phyloP scores from a whole-genome alignment of 306 rosid genomes.

The Cyclanthera cordifolia region DNA sequence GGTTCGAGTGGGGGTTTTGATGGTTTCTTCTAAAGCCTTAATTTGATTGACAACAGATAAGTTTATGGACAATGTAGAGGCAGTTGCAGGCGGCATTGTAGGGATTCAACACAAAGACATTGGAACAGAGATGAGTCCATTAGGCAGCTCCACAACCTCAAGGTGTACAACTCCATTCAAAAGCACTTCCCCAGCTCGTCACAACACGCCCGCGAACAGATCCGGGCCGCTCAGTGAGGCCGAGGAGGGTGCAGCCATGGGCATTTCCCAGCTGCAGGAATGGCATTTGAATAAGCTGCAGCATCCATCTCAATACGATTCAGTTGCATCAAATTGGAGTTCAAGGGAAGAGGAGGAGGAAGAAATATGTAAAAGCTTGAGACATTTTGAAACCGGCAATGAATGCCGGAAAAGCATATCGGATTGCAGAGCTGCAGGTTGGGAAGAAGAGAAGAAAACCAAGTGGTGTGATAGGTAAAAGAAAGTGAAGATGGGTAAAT shows the following conservation, averaged over 20 bases:
- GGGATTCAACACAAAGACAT: constrained; percentile 57
- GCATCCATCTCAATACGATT: constrained; percentile 56
- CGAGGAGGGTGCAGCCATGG: constrained; percentile 26
- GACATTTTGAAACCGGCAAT: constrained; percentile 51
- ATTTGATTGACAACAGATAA: constrained; percentile 50
- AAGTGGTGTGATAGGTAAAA: constrained; percentile 77
- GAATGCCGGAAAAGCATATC: constrained; percentile 41
- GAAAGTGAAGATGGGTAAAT: too few relatives aligned
- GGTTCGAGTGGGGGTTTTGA: not conserved
- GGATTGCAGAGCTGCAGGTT: constrained; percentile 54
- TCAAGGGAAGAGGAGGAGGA: constrained; percentile 91
- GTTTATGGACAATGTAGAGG: constrained; percentile 57
- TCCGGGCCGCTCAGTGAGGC: constrained; percentile 69
- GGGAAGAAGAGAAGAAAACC: constrained; percentile 83
- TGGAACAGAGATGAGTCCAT: constrained; percentile 94
- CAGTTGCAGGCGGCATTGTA: constrained; percentile 40
- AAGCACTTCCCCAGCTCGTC: constrained; percentile 73
- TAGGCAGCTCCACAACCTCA: constrained; percentile 92
- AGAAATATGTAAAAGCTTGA: constrained; percentile 85
- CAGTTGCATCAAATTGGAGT: constrained; percentile 70
- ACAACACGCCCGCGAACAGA: constrained; percentile 74
- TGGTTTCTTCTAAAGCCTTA: constrained; percentile 17
- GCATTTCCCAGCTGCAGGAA: constrained; percentile 64
- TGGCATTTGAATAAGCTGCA: constrained; percentile 75
- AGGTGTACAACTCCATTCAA: constrained; percentile 84